phyloP scores from a whole-genome alignment of 768 basidiomycete genomes.

The Boletus subparvulus region DNA sequence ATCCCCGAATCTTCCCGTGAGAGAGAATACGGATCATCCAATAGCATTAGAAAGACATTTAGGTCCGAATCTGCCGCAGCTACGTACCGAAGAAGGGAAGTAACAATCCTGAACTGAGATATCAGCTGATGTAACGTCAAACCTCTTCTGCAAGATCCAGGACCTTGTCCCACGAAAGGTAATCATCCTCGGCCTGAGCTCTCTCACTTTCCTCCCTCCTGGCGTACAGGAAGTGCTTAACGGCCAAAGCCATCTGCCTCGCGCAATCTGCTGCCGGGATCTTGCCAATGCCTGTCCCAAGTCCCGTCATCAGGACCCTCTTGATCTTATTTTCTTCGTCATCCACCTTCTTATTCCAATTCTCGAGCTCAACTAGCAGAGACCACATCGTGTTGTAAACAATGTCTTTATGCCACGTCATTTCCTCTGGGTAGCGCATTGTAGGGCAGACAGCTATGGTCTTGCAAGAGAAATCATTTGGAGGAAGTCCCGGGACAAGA shows the following conservation, averaged over 20 bases:
- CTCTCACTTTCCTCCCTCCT: not conserved
- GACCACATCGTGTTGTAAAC: constrained; percentile 37
- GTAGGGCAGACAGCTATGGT: constrained; percentile 32
- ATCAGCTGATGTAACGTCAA: no score
- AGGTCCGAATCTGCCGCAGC: no score
- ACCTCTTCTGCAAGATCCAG: no score
- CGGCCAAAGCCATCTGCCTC: constrained; percentile 7
- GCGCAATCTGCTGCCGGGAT: not conserved
- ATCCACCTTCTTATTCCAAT: constrained; percentile 20
- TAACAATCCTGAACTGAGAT: no score
- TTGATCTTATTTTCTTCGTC: constrained; percentile 6
- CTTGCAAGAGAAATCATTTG: constrained; percentile 6
- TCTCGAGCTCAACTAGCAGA: constrained; percentile 25
- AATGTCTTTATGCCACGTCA: constrained; percentile 34
- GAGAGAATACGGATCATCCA: no score
- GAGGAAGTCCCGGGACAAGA: constrained; percentile 2
- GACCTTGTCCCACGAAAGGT: not conserved
- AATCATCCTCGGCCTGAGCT: not conserved
- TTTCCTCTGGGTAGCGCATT: constrained; percentile 31
- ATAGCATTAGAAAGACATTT: no score
- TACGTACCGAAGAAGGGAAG: no score
- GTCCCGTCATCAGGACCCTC: constrained; percentile 3
- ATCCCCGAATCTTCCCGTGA: no score
- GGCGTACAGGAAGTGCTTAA: constrained; percentile 3
- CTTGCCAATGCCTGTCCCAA: not conserved